Conservation (phyloP, 768 basidiomycete genomes). For the Pisolithus albus region DNA sequence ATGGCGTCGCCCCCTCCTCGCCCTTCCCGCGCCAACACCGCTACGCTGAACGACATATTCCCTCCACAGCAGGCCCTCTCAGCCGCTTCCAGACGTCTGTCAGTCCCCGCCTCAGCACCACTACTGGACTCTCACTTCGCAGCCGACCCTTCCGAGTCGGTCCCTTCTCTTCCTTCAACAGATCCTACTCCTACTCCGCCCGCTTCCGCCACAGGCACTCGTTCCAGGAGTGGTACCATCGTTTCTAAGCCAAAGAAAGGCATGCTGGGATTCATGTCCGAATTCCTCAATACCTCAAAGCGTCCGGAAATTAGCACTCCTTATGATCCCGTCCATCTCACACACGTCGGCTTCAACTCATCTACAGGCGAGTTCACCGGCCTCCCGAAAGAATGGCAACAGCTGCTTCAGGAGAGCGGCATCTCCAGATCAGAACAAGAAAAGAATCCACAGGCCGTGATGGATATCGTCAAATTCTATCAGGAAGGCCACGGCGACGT, state of each 20-base stretch:
- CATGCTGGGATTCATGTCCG: constrained; percentile 56
- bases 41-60: constrained; percentile 71
- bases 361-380: constrained; percentile 98
- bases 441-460: constrained; percentile 95
- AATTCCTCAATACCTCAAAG: constrained; percentile 71
- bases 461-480: constrained; percentile 99
- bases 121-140: constrained; percentile 18
- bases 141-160: constrained; percentile 16
- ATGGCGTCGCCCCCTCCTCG: constrained; percentile 60
- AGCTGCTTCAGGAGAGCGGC: constrained; percentile 90
- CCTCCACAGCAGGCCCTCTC: constrained; percentile 29
- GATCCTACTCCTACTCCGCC: constrained; percentile 6
- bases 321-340: constrained; percentile 98
- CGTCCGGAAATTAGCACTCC: constrained; percentile 93
- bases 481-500: constrained; percentile 79
- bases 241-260: constrained; percentile 50
- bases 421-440: constrained; percentile 94
- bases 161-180: constrained; percentile 15
- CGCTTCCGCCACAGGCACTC: constrained; percentile 19
- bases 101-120: constrained; percentile 34
- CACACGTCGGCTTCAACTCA: constrained; percentile 98
- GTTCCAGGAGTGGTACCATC: constrained; percentile 38
- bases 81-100: constrained; percentile 45
- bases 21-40: constrained; percentile 81
- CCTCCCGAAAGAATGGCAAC: constrained; percentile 98